These are phyloP conservation scores for Magnusiomyces starmeri DNA, from an alignment of 1,139 yeast species.

Conservation along the genomic window DNA sequence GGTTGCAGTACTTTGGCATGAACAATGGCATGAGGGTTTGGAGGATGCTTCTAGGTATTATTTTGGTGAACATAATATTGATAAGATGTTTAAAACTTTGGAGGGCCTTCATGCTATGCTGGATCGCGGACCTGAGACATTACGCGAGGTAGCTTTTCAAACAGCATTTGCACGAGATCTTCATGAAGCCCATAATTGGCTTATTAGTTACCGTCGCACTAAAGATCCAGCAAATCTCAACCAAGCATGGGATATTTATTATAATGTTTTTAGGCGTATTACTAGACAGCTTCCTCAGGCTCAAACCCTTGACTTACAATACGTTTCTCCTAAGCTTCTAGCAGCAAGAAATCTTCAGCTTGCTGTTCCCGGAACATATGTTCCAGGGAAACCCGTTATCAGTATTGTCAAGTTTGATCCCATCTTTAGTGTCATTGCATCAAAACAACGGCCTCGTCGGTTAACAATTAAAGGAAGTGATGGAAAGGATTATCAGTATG, in stretches of 20 bases:
- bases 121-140: conserved; percentile 71
- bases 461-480: conserved; percentile 76
- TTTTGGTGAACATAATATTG: conserved; percentile 92
- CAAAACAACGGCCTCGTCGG: conserved; percentile 93
- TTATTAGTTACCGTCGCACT: conserved; percentile 72
- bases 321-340: conserved; percentile 83
- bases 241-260: conserved; percentile 97
- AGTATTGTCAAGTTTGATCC: conserved; percentile 74
- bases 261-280: conserved; percentile 85
- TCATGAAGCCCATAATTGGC: conserved; percentile 92
- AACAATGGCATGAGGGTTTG: conserved; percentile 94
- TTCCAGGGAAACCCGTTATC: conserved; percentile 73
- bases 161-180: conserved; percentile 92
- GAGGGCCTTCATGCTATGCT: conserved; percentile 67
- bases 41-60: conserved; percentile 94
- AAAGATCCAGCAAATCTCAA: conserved; percentile 82
- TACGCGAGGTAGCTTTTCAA: conserved; percentile 87
- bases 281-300: conserved; percentile 84
- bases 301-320: conserved; percentile 80
- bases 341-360: conserved; percentile 73
- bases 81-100: conserved; percentile 84
- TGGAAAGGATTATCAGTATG: conserved; percentile 79
- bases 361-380: conserved; percentile 92
- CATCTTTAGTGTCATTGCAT: conserved; percentile 78
- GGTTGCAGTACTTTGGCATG: conserved; percentile 96